Percentiles rank a stretch among this genome's conserved stretches.
phyloP scores from a whole-genome alignment of 495 filamentous ascomycete genomes.

The Penicillium longicatenatum region DNA sequence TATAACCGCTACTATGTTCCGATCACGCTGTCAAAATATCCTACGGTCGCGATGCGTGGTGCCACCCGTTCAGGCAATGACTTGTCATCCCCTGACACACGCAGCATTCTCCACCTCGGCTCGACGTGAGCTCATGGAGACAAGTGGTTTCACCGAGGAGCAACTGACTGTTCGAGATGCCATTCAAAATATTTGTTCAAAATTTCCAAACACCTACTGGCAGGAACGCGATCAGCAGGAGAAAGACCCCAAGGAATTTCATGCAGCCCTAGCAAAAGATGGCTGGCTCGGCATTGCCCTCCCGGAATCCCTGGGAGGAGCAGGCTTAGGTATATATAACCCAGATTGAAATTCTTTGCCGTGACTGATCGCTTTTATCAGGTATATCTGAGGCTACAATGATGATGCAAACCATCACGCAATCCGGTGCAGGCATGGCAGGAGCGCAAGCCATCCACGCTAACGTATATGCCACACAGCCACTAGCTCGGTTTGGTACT shows the following conservation, averaged over 20 bases:
- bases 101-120: constrained; percentile 34
- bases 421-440: constrained; percentile 75
- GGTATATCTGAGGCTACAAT: constrained; percentile 78
- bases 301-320: constrained; percentile 69
- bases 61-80: neutral
- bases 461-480: constrained; percentile 78
- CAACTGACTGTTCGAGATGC: constrained; percentile 73
- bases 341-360: neutral
- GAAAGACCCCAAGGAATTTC: constrained; percentile 70
- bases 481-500: constrained; percentile 69
- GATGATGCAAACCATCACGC: constrained; percentile 82
- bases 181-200: constrained; percentile 65
- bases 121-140: constrained; percentile 61
- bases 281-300: constrained; percentile 85
- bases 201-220: constrained; percentile 69
- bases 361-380: constrained; percentile 7
- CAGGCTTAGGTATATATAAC: constrained; percentile 63
- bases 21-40: constrained; percentile 14
- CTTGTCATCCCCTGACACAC: neutral
- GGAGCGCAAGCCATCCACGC: constrained; percentile 78
- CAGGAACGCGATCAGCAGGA: constrained; percentile 65
- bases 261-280: constrained; percentile 71
- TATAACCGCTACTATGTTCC: constrained; percentile 19
- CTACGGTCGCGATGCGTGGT: constrained; percentile 12
- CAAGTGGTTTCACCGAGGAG: constrained; percentile 68